These are phyloP conservation scores for Meredithiella fracta DNA, from an alignment of 2,329 filamentous ascomycete genomes.

Conservation along the genomic window DNA sequence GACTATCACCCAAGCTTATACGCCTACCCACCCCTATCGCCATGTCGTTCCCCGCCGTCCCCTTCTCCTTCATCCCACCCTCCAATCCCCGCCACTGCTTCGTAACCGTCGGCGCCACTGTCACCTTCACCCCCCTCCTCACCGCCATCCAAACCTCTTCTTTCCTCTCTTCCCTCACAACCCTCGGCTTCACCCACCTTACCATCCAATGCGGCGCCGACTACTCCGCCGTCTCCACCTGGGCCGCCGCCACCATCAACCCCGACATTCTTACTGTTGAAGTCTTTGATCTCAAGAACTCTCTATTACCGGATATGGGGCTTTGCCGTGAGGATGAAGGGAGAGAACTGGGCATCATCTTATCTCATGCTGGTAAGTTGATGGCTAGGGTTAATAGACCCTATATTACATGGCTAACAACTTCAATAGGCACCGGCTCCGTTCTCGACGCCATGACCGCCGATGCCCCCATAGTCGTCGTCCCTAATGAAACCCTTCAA, in stretches of 20 bases:
- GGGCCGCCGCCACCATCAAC: slow-evolving; percentile 15
- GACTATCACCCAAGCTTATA: not conserved
- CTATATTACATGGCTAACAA: not conserved
- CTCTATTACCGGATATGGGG: slow-evolving; percentile 9
- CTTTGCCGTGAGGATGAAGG: slow-evolving; percentile 5
- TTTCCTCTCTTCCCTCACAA: slow-evolving; percentile 46
- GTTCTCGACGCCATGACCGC: slow-evolving; percentile 69
- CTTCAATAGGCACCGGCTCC: slow-evolving; percentile 58
- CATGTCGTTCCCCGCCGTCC: slow-evolving; percentile 15
- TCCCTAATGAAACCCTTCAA: slow-evolving; percentile 67
- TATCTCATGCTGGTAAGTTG: slow-evolving; percentile 70
- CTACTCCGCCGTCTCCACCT: slow-evolving; percentile 33
- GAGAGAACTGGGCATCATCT: slow-evolving; percentile 50
- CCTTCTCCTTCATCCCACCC: not conserved
- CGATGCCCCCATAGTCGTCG: slow-evolving; percentile 64
- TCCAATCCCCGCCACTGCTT: slow-evolving; percentile 39
- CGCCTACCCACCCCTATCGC: not conserved
- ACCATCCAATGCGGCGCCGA: slow-evolving; percentile 68
- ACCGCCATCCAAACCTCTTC: slow-evolving; percentile 41
- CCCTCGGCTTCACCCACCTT: slow-evolving; percentile 51
- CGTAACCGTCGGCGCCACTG: slow-evolving; percentile 84
- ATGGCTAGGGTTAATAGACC: slow-evolving; percentile 6
- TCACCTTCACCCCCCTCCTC: slow-evolving; percentile 60
- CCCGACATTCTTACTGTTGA: slow-evolving; percentile 19
- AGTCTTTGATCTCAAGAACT: slow-evolving; percentile 15